Evolutionary conservation across 192 early-diverging fungal species (phyloP), one percentile per base, ranked within the genome.

Genomic region (Podila verticillata): DNA sequence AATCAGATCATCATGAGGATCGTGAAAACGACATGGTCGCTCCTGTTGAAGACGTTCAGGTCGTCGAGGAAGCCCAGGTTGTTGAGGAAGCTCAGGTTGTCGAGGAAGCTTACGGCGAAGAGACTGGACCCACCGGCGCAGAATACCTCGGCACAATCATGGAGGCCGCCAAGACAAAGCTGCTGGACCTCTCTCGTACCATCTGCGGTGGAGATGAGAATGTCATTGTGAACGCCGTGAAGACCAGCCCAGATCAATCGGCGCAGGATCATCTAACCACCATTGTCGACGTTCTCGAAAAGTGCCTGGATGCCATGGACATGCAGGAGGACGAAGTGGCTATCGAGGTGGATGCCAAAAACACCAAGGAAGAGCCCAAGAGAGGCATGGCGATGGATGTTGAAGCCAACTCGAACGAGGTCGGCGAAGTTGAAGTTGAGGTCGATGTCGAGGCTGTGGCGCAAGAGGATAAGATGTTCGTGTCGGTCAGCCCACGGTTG

Each of bases 261-360:
- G 6, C 48, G 9, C 12, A 49, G 5, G 34, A 31, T 13, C 24
- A 24, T 26, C 28, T 77, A 12, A 26, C 1, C 9, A 24, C 26
- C 3, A 72, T 56, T 35, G 57, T 72, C 29, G 62, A 34, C 35
- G 70, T 68, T 7, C 39, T 80, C 26, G 22, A 51, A 2, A 56
- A 65, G 5, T 80, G 77, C 26, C n/a, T 80, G 24, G 20, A 48
- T 20, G 58, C 61, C 3, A 80, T 80, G 77, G 77, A 68, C 28
- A 67, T 65, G 61, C 32, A 63, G 32, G 28, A 5, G 17, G 10
- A 61, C 4, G 57, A 66, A 0, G 61, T 5, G 2, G n/a, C n/a
- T n/a, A n/a, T 17, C n/a, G 48, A 48, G 35, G 48, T n/a, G 7
- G 6, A 19, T 30, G 28, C 13, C 58, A 59, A 24, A 32, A 29